Base-by-base conservation (phyloP, 2,329 filamentous ascomycete genomes). In the Calonectria hongkongensis region DNA sequence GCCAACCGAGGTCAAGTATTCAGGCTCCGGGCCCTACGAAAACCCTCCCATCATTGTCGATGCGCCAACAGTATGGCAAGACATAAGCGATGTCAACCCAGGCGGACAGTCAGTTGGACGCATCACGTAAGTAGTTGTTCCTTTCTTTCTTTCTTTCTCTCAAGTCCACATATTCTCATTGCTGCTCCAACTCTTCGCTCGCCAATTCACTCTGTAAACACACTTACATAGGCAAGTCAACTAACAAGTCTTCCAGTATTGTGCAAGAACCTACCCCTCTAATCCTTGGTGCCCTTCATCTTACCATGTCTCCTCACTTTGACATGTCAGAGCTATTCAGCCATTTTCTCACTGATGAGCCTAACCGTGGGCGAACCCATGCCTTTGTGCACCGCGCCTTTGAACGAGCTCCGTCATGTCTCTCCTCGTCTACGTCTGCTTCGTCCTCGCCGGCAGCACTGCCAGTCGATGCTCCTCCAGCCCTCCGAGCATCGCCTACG, bases 301-400 rank as follows among this genome's bases (percentile, higher is more conserved):
- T 91, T 68, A 90, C 90, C 3, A 88, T 92, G 84, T 84, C 87
- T 33, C 79, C 87, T 15, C 83, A 89, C 70, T 92, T 92, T 74
- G 90, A 93, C 77, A 90, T 92, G 88, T 87, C 91, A 60, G 90
- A 92, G 73, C 83, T 93, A 1, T 89, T 90, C 70, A 81, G 83
- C 18, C 86, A 90, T 73, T 84, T 93, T 18, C 86, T 91, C 6
- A 85, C 88, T 15, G 87, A 88, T n/a, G 80, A 79, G 9, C 81
- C 80, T 33, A 85, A 87, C 80, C 81, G 83, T 39, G 82, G 87
- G 73, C 87, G 84, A 73, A 87, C 84, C 1, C 83, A 82, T 30
- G 87, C 89, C 10, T 85, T 88, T 70, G 87, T 89, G 83, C 84
- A 88, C 72, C 85, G 89, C 30, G 87, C 88, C n/a, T 91, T 84